These are phyloP conservation scores for Eimeria praecox DNA, from an alignment of 169 alveolate genomes.

Conservation along the genomic window DNA sequence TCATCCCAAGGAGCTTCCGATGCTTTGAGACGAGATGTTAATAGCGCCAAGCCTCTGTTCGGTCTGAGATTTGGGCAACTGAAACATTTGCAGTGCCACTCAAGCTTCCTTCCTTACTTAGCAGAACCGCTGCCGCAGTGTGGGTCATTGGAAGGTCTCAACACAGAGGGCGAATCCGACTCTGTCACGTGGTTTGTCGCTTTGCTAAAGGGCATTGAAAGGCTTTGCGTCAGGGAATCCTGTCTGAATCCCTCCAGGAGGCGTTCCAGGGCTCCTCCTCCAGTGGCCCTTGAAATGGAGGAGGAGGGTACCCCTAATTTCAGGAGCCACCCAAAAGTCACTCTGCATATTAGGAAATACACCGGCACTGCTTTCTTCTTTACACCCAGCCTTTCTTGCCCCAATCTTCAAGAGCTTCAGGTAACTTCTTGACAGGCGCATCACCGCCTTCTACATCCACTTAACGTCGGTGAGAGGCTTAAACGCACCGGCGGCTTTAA, in stretches of 20 bases:
- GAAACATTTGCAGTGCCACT: slow-evolving; percentile 65
- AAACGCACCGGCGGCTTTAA: background rate
- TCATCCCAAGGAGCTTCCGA: background rate
- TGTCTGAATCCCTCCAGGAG: slow-evolving; percentile 57
- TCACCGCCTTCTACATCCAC: background rate
- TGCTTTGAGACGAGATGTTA: background rate
- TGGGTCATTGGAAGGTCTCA: slow-evolving; percentile 39
- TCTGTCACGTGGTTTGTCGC: slow-evolving; percentile 60
- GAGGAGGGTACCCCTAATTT: background rate
- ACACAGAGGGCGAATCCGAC: slow-evolving; percentile 61
- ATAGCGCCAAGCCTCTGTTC: slow-evolving; percentile 39
- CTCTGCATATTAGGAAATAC: slow-evolving; percentile 49
- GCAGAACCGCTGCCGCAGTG: slow-evolving; percentile 74
- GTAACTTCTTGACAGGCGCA: background rate
- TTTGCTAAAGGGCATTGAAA: slow-evolving; percentile 32
- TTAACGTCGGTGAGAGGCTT: background rate
- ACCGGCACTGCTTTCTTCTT: slow-evolving; percentile 59
- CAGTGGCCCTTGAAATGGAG: background rate
- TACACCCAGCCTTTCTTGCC: slow-evolving; percentile 27
- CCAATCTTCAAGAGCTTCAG: slow-evolving; percentile 64
- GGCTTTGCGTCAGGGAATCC: slow-evolving; percentile 50
- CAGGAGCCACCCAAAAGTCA: slow-evolving; percentile 17
- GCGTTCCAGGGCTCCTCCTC: slow-evolving; percentile 46
- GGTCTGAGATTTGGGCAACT: slow-evolving; percentile 69
- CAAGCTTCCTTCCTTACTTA: slow-evolving; percentile 72